These are phyloP conservation scores for Leptosphaerulina australis DNA, from an alignment of 2,329 filamentous ascomycete species.

Conservation along the genomic window DNA sequence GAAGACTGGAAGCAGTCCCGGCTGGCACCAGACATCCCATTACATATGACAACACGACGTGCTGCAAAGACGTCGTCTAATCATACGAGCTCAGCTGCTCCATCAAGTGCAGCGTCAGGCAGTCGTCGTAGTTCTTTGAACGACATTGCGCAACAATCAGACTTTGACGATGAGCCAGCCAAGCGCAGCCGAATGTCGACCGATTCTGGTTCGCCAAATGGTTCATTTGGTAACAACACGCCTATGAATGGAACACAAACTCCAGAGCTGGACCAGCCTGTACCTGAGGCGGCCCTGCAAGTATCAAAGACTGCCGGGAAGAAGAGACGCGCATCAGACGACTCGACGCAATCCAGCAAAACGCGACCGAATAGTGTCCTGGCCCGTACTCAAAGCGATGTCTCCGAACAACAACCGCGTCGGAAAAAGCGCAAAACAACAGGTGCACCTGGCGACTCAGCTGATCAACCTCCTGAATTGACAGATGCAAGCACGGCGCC, in stretches of 20 bases:
- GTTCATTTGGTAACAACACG: conserved; percentile 38
- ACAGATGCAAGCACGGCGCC: conserved; percentile 46
- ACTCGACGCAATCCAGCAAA: conserved; percentile 41
- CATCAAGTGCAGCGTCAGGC: conserved; percentile 43
- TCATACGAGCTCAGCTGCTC: conserved; percentile 42
- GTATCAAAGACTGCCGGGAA: conserved; percentile 34
- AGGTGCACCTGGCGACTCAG: conserved; percentile 33
- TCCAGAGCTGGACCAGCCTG: conserved; percentile 29
- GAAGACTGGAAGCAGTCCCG: conserved; percentile 37
- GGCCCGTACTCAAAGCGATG: conserved; percentile 44
- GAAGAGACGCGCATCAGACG: conserved; percentile 44
- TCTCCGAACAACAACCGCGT: conserved; percentile 44
- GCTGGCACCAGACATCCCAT: conserved; percentile 55
- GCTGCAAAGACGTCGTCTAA: conserved; percentile 49
- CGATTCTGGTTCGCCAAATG: conserved; percentile 47
- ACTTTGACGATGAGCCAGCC: conserved; percentile 46
- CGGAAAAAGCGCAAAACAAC: conserved; percentile 45
- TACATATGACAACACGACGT: conserved; percentile 58
- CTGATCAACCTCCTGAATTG: conserved; percentile 44
- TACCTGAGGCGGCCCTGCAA: conserved; percentile 26
- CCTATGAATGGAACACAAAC: conserved; percentile 39
- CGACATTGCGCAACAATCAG: conserved; percentile 40
- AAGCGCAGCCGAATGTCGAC: conserved; percentile 48
- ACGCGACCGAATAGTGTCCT: conserved; percentile 44
- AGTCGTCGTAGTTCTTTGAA: conserved; percentile 51